Conservation (phyloP, 768 basidiomycete species). For the Trametopsis cervina region DNA sequence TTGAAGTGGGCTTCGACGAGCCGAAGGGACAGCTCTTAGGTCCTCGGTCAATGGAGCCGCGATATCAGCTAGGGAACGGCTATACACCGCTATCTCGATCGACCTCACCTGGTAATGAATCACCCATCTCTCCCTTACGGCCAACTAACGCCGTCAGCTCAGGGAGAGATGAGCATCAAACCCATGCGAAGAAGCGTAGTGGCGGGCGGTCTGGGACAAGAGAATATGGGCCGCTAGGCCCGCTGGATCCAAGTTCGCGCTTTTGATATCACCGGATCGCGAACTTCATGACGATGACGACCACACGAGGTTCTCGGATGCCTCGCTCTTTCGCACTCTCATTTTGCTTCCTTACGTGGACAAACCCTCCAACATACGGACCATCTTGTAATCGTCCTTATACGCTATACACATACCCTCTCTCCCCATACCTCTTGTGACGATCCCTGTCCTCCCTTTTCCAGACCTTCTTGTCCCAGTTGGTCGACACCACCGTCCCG, state of each 20-base stretch:
- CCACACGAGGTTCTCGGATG: not conserved
- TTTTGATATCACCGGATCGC: constrained; percentile 13
- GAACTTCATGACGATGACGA: constrained; percentile 13
- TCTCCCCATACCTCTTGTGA: not conserved
- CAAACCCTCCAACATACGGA: not conserved
- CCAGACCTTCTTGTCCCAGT: not conserved
- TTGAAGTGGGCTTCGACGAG: constrained; percentile 87
- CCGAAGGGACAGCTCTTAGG: constrained; percentile 33
- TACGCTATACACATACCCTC: not conserved
- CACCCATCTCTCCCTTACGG: constrained; percentile 27
- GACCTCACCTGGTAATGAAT: constrained; percentile 33
- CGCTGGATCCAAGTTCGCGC: constrained; percentile 28
- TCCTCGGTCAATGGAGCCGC: constrained; percentile 35
- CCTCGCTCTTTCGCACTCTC: not conserved
- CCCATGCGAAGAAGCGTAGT: constrained; percentile 34
- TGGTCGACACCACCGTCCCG: not conserved
- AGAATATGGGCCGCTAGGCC: constrained; percentile 43
- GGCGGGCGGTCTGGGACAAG: constrained; percentile 28
- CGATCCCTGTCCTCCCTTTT: not conserved
- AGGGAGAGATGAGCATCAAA: constrained; percentile 30
- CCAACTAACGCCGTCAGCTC: constrained; percentile 29
- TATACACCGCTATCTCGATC: constrained; percentile 52
- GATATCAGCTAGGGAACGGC: constrained; percentile 62
- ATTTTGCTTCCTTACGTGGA: not conserved
- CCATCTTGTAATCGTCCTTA: not conserved